phyloP scores from a whole-genome alignment of 371 early-diverging fungal species.

The Actinomortierella wolfii region DNA sequence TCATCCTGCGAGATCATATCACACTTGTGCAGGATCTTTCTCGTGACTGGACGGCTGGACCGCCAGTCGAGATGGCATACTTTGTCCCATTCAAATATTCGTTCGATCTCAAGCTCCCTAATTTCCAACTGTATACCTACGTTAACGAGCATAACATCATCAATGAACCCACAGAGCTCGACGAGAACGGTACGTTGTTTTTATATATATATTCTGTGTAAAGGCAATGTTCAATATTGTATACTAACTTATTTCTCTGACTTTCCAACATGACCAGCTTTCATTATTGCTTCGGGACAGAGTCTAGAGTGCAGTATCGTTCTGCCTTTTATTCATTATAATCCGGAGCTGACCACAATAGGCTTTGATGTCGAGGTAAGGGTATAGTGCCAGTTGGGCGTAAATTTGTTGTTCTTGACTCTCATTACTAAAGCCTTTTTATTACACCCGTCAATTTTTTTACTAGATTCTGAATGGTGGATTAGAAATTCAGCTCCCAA shows the following conservation, averaged over 20 bases:
- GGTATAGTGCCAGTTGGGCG: conserved; percentile 2
- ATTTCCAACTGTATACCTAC: conserved; percentile 67
- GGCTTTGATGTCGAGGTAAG: conserved; percentile 61
- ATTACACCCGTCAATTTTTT: background rate
- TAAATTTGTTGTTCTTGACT: background rate
- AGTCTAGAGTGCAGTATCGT: conserved; percentile 50
- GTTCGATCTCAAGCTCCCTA: conserved; percentile 56
- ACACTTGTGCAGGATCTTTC: conserved; percentile 76
- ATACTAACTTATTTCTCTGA: background rate
- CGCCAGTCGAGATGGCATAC: conserved; percentile 59
- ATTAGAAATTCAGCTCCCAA: conserved; percentile 63
- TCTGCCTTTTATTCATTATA: conserved; percentile 65
- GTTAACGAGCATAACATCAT: conserved; percentile 87
- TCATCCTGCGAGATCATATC: conserved; percentile 84
- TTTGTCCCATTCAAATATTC: conserved; percentile 77
- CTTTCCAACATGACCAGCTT: conserved; percentile 58
- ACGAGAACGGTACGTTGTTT: conserved; percentile 74
- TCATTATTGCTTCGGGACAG: conserved; percentile 58
- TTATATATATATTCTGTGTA: background rate
- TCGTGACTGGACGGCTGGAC: conserved; percentile 73
- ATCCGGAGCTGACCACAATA: conserved; percentile 62
- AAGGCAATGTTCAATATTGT: background rate
- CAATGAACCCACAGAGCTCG: conserved; percentile 70
- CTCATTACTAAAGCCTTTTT: background rate
- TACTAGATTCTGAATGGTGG: conserved; percentile 55